These are phyloP conservation scores for Peronospora belbahrii DNA, from an alignment of 352 stramenopile genomes.

Conservation along the genomic window DNA sequence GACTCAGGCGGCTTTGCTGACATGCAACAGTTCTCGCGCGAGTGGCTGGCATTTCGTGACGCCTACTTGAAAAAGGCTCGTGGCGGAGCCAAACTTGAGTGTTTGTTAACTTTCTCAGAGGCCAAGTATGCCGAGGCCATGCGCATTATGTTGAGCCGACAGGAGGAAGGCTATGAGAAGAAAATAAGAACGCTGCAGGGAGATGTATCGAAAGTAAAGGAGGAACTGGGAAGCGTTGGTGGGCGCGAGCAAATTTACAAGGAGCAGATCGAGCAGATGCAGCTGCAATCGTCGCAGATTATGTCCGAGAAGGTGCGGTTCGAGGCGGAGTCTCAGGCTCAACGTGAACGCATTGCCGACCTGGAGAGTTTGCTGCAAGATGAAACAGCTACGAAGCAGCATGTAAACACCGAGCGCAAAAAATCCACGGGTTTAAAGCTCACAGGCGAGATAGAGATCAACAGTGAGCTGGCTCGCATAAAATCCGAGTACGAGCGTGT, in stretches of 20 bases:
- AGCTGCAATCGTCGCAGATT: slow-evolving; percentile 62
- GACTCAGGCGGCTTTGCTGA: slow-evolving; percentile 49
- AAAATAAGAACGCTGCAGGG: slow-evolving; percentile 67
- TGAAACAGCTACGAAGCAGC: slow-evolving; percentile 52
- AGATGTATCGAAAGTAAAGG: slow-evolving; percentile 71
- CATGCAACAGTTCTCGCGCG: slow-evolving; percentile 69
- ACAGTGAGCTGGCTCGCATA: slow-evolving; percentile 53
- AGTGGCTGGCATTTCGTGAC: slow-evolving; percentile 69
- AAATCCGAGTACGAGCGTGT: slow-evolving; percentile 65
- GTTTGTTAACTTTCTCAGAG: slow-evolving; percentile 67
- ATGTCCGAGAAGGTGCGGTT: slow-evolving; percentile 69
- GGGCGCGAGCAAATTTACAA: slow-evolving; percentile 80
- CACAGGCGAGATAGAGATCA: slow-evolving; percentile 44
- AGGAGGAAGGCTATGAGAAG: slow-evolving; percentile 84
- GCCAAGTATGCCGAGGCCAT: slow-evolving; percentile 78
- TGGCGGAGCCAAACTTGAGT: slow-evolving; percentile 67
- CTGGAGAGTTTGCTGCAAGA: slow-evolving; percentile 62
- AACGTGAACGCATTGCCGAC: slow-evolving; percentile 58
- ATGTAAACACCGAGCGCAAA: slow-evolving; percentile 68
- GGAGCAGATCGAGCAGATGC: slow-evolving; percentile 83
- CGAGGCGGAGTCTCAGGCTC: slow-evolving; percentile 53
- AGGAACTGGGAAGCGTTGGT: slow-evolving; percentile 73
- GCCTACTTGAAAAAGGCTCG: slow-evolving; percentile 62
- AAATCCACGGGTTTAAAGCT: slow-evolving; percentile 66
- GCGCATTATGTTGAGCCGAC: slow-evolving; percentile 67